Base-by-base conservation (phyloP, 495 filamentous ascomycete species). In the Penicillium angulare region DNA sequence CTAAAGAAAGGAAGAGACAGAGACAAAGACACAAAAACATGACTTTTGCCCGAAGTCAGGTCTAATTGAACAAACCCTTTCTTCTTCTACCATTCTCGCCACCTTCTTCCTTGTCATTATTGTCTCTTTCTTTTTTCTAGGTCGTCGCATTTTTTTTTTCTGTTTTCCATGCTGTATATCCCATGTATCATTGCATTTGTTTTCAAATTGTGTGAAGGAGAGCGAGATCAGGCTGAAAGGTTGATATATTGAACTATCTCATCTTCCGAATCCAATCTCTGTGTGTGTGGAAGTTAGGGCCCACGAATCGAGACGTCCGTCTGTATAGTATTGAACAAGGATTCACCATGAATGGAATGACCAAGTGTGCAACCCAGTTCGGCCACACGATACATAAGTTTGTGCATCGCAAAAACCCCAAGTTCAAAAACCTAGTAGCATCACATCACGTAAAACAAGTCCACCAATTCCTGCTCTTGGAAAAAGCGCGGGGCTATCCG, bases 101-200 rank as follows among this genome's bases (percentile, higher is more conserved):
- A 15, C 6, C 15, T 35, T 39, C 17, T 18, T 10, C 10, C n/a
- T 26, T 31, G 17, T 16, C 1, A 22, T n/a, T 10, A 29, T 49
- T 41, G 31, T 43, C 43, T 44, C 24, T 47, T 17, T 13, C 18
- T 40, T 39, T 39, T 10, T 13, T 29, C 10, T 27, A 16, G 13
- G 26, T 42, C 24, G 1, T n/a, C n/a, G n/a, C n/a, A n/a, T n/a
- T n/a, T n/a, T n/a, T n/a, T n/a, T n/a, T 47, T 20, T 33, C 38
- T 43, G 23, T 31, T 32, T 7, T 42, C 43, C 29, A 8, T 22
- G 32, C 50, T 63, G 52, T 52, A 64, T 53, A 50, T 43, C 43
- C 33, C 40, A 27, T 57, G 53, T 55, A 60, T 29, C 48, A 55
- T 57, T 51, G 47, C 40, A 43, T 49, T 27, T 56, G 49, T n/a